Percentiles rank a stretch among this genome's conserved stretches.
Conservation (phyloP, 805 yeast genomes). For the Wickerhamomyces subpelliculosus region DNA sequence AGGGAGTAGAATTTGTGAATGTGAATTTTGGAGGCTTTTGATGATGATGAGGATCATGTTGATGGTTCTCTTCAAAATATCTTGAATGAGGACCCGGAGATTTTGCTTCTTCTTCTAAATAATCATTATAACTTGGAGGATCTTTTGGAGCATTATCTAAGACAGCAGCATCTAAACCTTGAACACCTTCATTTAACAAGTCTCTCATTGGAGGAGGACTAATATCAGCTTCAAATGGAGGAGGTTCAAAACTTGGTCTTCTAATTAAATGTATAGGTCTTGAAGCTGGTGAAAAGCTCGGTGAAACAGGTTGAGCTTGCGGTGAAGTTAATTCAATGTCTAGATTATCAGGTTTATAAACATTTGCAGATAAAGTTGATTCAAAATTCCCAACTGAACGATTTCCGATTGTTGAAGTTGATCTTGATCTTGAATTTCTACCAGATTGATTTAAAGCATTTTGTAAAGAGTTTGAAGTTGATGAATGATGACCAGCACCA, state of each 20-base stretch:
- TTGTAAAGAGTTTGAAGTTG: slow-evolving; percentile 6
- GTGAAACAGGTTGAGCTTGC: slow-evolving; percentile 56
- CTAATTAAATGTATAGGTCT: slow-evolving; percentile 51
- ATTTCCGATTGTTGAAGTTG: slow-evolving; percentile 30
- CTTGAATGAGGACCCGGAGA: slow-evolving; percentile 1
- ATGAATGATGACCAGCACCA: no score
- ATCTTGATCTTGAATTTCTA: slow-evolving; percentile 11
- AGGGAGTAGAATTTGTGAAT: neutral
- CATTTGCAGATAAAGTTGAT: slow-evolving; percentile 34
- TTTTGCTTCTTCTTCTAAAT: slow-evolving; percentile 11
- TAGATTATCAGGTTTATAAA: slow-evolving; percentile 48
- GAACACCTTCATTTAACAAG: slow-evolving; percentile 4
- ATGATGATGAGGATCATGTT: neutral
- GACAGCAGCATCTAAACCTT: slow-evolving; percentile 7
- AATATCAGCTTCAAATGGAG: slow-evolving; percentile 47
- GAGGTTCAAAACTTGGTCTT: slow-evolving; percentile 54
- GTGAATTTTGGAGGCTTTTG: neutral
- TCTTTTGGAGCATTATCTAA: slow-evolving; percentile 18
- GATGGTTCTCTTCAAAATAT: neutral
- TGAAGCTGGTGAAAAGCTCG: slow-evolving; percentile 36
- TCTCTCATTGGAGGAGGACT: slow-evolving; percentile 27
- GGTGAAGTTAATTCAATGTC: slow-evolving; percentile 48
- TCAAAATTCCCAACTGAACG: slow-evolving; percentile 16
- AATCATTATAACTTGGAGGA: slow-evolving; percentile 31
- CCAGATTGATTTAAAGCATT: slow-evolving; percentile 6